phyloP scores from a whole-genome alignment of 2,329 filamentous ascomycete genomes.

The Davidsoniella eucalypti region DNA sequence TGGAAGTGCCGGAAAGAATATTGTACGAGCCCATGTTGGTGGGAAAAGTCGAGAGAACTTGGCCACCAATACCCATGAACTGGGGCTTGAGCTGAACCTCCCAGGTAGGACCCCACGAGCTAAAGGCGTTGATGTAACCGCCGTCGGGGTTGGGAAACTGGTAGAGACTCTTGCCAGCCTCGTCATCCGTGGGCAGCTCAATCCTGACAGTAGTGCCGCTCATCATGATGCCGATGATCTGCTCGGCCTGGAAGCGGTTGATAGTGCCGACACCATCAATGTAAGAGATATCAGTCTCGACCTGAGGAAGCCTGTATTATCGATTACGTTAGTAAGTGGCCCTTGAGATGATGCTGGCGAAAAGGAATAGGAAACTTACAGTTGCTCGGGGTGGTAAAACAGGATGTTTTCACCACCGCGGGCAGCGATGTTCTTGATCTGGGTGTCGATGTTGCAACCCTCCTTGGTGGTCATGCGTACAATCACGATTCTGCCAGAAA shows the following conservation, averaged over 20 bases:
- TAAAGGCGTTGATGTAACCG: conserved; percentile 21
- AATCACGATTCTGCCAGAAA: not conserved
- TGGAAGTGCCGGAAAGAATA: conserved; percentile 13
- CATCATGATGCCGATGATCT: not conserved
- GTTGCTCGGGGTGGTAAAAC: not conserved
- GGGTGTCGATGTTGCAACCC: not conserved
- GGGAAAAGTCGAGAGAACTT: conserved; percentile 15
- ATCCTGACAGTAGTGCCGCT: not conserved
- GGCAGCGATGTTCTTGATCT: conserved; percentile 1
- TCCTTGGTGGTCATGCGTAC: not conserved
- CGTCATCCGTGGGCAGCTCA: not conserved
- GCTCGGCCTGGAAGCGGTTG: conserved; percentile 6
- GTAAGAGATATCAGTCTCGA: not conserved
- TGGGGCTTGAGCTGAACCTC: conserved; percentile 14
- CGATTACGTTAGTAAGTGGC: too few species aligned
- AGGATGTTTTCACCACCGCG: not conserved
- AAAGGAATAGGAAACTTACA: not conserved
- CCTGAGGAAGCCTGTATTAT: not conserved
- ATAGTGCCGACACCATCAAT: conserved; percentile 8
- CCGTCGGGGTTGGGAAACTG: conserved; percentile 22
- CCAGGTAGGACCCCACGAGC: conserved; percentile 14
- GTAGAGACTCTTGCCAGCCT: conserved; percentile 19
- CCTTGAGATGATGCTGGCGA: too few species aligned
- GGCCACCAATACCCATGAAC: conserved; percentile 14
- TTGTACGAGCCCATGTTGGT: conserved; percentile 12